Percentiles rank a stretch among this genome's conserved stretches.
Evolutionary conservation across 2,329 filamentous ascomycete genomes (phyloP).

Genomic region (Pyrenochaeta sp.): DNA sequence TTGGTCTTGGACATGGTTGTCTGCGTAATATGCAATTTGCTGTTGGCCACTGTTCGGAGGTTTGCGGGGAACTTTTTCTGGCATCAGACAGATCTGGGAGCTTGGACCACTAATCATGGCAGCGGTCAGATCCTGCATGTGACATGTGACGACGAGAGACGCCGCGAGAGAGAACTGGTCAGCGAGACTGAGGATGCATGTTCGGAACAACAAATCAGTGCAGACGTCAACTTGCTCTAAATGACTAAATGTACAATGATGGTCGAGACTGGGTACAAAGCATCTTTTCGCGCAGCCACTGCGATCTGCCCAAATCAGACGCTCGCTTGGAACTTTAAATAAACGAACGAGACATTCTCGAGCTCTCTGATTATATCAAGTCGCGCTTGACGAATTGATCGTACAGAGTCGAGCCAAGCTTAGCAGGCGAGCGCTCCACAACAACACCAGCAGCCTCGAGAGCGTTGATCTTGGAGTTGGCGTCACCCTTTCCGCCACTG

Average conservation of each 20-base stretch:
- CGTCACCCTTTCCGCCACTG: slow-evolving; percentile 95
- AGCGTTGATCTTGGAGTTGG: slow-evolving; percentile 96
- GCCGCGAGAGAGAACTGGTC: too few relatives aligned
- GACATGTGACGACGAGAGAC: slow-evolving; percentile 18
- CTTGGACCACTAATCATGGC: slow-evolving; percentile 32
- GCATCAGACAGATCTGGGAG: slow-evolving; percentile 21
- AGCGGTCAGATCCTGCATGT: slow-evolving; percentile 11
- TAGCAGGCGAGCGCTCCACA: slow-evolving; percentile 83
- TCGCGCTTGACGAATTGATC: slow-evolving; percentile 96
- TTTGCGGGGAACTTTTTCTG: slow-evolving; percentile 32
- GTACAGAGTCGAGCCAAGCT: slow-evolving; percentile 91
- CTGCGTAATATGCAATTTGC: slow-evolving; percentile 1
- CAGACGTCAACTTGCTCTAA: slow-evolving; percentile 40
- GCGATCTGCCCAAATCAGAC: slow-evolving; percentile 26
- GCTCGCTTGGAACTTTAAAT: slow-evolving; percentile 27
- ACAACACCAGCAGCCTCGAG: slow-evolving; percentile 93
- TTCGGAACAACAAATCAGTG: too few relatives aligned
- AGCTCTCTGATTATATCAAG: slow-evolving; percentile 72
- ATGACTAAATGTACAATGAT: slow-evolving; percentile 49
- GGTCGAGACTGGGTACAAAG: slow-evolving; percentile 24
- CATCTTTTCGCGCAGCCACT: slow-evolving; percentile 26
- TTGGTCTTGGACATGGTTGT: slow-evolving; percentile 46
- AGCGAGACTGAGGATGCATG: too few relatives aligned
- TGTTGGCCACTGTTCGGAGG: slow-evolving; percentile 9
- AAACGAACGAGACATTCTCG: slow-evolving; percentile 22